Evolutionary conservation across 495 filamentous ascomycete species (phyloP), one percentile per base, ranked within the genome.

Genomic region (Annulohypoxylon stygium): DNA sequence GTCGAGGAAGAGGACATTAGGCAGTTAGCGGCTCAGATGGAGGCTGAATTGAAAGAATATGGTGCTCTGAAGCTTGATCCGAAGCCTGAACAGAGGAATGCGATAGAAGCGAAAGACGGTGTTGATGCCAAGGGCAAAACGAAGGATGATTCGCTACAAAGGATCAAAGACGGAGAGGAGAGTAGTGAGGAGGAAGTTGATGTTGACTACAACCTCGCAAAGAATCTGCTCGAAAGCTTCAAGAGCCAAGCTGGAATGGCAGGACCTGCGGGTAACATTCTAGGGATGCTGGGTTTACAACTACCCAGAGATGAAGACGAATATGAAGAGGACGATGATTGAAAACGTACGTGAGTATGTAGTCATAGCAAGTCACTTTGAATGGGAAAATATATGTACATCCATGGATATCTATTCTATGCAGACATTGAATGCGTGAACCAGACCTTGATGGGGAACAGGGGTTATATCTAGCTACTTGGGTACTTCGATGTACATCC

Each of bases 211-310:
- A 94, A 95, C 57, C 87, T 99, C 4, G 95, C 93, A 39, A 93
- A 93, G 78, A 98, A 97, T 76, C 80, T 98, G 23, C 83, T 98
- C n/a, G 92, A 97, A 81, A 93, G 91, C 76, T 93, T 98, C 76
- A 96, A 97, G 73, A 90, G 90, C 30, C 95, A 98, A 78, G 93
- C 83, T 4, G 95, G 95, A 41, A 86, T 91, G 81, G 84, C 94
- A 11, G 95, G 95, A 0, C 95, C 95, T 1, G 91, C 90, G 3
- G 91, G 95, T 1, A 98, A 97, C 78, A 79, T 98, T 65, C 84
- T 98, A 71, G 90, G 90, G 3, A 86, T 94, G 85, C 90, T 97
- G 93, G 93, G 93, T 30, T 83, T 97, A 71, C 82, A 86, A 37
- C 81, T 97, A 67, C 95, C 95, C 0, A 85, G 92, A 68, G 93